These are phyloP conservation scores for Capsella bursapastoris DNA, from an alignment of 345 rosid species.

Conservation along the genomic window DNA sequence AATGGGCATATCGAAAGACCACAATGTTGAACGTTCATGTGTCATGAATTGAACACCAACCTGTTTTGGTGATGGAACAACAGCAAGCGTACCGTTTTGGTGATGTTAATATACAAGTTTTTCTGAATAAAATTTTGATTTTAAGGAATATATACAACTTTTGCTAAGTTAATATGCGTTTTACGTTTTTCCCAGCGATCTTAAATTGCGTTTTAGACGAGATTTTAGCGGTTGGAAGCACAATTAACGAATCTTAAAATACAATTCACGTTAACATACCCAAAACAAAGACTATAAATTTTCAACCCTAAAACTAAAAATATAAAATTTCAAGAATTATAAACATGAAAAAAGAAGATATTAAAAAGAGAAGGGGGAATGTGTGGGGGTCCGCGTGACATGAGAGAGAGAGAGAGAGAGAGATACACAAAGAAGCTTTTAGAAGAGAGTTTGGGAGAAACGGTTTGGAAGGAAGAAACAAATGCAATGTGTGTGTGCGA, in stretches of 20 bases:
- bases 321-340: not conserved
- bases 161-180: too few relatives aligned
- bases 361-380: not conserved
- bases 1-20: not conserved
- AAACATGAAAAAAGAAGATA: not conserved
- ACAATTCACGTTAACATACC: too few relatives aligned
- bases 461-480: conserved; percentile 41
- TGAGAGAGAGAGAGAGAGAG: conserved; percentile 31
- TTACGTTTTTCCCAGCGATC: too few relatives aligned
- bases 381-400: conserved; percentile 39
- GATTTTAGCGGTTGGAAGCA: too few relatives aligned
- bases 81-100: not conserved
- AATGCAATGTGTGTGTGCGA: conserved; percentile 44
- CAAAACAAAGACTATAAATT: not conserved
- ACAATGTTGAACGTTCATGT: not conserved
- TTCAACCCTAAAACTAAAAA: not conserved
- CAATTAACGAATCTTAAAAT: too few relatives aligned
- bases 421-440: conserved; percentile 14
- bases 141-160: too few relatives aligned
- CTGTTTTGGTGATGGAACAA: not conserved
- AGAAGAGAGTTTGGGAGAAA: conserved; percentile 29
- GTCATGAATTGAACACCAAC: not conserved
- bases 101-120: too few relatives aligned
- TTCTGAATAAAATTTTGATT: too few relatives aligned
- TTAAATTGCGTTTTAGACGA: too few relatives aligned